A percentile compares a stretch with the other conserved stretches of the same genome.
These are phyloP conservation scores for Neofusicoccum parvum DNA, from an alignment of 2,329 filamentous ascomycete genomes.

Conservation along the genomic window DNA sequence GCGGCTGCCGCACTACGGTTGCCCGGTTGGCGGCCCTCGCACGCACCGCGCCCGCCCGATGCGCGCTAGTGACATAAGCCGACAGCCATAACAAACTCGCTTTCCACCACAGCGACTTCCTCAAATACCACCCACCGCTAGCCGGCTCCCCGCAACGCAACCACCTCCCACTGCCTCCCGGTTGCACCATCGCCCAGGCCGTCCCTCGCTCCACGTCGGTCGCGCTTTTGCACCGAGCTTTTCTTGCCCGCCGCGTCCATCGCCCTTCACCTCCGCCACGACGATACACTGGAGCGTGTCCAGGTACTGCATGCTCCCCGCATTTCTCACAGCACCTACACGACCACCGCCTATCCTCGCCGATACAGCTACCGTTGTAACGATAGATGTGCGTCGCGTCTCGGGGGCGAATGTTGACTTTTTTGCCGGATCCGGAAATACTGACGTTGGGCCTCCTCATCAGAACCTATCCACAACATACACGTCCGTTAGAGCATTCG, in stretches of 20 bases:
- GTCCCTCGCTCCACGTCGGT: slow-evolving; percentile 15
- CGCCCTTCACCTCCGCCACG: background rate
- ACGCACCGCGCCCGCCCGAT: background rate
- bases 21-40: slow-evolving; percentile 16
- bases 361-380: slow-evolving; percentile 35
- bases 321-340: slow-evolving; percentile 18
- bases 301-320: slow-evolving; percentile 19
- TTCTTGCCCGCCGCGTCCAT: background rate
- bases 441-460: slow-evolving; percentile 14
- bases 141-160: slow-evolving; percentile 25
- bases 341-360: slow-evolving; percentile 30
- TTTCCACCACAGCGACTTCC: slow-evolving; percentile 31
- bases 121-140: slow-evolving; percentile 26
- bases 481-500: slow-evolving; percentile 15
- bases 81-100: slow-evolving; percentile 35
- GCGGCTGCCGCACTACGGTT: slow-evolving; percentile 19
- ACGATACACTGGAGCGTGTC: slow-evolving; percentile 2
- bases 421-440: slow-evolving; percentile 17
- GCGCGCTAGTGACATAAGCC: slow-evolving; percentile 22
- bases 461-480: slow-evolving; percentile 20
- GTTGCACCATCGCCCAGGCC: background rate
- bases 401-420: background rate
- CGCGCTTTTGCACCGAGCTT: slow-evolving; percentile 4
- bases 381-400: slow-evolving; percentile 39
- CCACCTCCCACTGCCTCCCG: background rate